Conservation (phyloP, 1,284 basidiomycete genomes). For the Cryptococcus sp. region DNA sequence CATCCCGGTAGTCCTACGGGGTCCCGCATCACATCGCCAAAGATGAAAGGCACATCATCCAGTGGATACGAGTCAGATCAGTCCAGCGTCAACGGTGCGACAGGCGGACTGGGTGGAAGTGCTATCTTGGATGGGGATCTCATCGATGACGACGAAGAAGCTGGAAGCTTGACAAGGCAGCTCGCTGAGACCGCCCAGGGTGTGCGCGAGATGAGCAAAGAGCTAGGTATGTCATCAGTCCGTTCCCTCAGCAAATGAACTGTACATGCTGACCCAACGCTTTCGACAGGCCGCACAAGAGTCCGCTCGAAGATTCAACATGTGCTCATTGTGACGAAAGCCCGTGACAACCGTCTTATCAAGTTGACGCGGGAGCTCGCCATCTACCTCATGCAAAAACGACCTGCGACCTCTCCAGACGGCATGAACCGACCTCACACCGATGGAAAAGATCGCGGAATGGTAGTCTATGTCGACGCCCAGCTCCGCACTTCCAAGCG, state of each 20-base stretch:
- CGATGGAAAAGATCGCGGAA: conserved; percentile 26
- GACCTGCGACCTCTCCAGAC: conserved; percentile 33
- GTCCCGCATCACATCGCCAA: conserved; percentile 19
- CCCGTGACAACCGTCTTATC: conserved; percentile 94
- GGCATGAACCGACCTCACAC: conserved; percentile 4
- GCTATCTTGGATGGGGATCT: conserved; percentile 26
- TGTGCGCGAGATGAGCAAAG: conserved; percentile 98
- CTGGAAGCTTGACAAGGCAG: conserved; percentile 79
- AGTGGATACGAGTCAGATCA: conserved; percentile 45
- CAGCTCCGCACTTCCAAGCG: conserved; percentile 89
- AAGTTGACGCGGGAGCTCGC: conserved; percentile 91
- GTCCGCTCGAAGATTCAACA: conserved; percentile 90
- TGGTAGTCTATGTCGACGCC: conserved; percentile 77
- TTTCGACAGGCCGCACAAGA: conserved; percentile 74
- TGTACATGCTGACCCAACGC: not conserved
- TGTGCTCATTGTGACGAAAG: conserved; percentile 96
- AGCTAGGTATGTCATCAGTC: conserved; percentile 70
- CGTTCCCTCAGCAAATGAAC: conserved; percentile 3
- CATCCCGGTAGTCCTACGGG: conserved; percentile 13
- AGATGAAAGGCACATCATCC: conserved; percentile 10
- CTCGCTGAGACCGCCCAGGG: conserved; percentile 96
- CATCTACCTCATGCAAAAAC: conserved; percentile 86
- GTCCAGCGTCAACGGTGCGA: conserved; percentile 18
- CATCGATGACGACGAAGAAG: conserved; percentile 59
- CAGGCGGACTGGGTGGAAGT: conserved; percentile 15